Evolutionary conservation across 2,329 filamentous ascomycete genomes (phyloP), one percentile per base, ranked within the genome.

Genomic region (Zasmidium cellare): DNA sequence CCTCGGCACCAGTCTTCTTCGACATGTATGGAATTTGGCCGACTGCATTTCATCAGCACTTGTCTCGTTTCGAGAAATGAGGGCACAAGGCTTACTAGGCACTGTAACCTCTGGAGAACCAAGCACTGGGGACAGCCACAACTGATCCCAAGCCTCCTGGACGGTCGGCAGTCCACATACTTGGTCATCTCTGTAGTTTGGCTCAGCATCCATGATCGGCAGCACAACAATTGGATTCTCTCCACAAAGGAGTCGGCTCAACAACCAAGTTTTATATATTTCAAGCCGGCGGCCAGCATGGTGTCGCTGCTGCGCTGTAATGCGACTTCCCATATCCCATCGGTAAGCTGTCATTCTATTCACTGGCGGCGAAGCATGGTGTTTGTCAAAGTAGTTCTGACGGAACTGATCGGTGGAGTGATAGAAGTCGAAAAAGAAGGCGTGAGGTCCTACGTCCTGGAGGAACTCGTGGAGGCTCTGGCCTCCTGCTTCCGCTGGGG

Each of bases 11-110:
- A 20, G 24, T 38, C 2, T 16, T 20, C 9, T 19, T 9, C 1
- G 57, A 59, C 14, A 28, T n/a, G 22, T 53, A 59, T 1, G 57
- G 41, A 1, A 59, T 28, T 38, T 59, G 57, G 3, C 48, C 57
- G 12, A 59, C 53, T 38, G 28, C 14, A 20, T n/a, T n/a, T n/a
- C n/a, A n/a, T n/a, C n/a, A n/a, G n/a, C n/a, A n/a, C n/a, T n/a
- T n/a, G n/a, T n/a, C n/a, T n/a, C n/a, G n/a, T n/a, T n/a, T n/a
- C n/a, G n/a, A n/a, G n/a, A n/a, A n/a, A n/a, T n/a, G n/a, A n/a
- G n/a, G n/a, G n/a, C n/a, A n/a, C n/a, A n/a, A n/a, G n/a, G 16
- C 35, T 41, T n/a, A 41, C 35, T 41, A 3, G 57, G 52, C 14
- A 52, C 22, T 14, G 53, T 54, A 20, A 59, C 9, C 41, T 59